Base-by-base conservation (phyloP, 2,329 filamentous ascomycete species). In the Drechslera avenae region DNA sequence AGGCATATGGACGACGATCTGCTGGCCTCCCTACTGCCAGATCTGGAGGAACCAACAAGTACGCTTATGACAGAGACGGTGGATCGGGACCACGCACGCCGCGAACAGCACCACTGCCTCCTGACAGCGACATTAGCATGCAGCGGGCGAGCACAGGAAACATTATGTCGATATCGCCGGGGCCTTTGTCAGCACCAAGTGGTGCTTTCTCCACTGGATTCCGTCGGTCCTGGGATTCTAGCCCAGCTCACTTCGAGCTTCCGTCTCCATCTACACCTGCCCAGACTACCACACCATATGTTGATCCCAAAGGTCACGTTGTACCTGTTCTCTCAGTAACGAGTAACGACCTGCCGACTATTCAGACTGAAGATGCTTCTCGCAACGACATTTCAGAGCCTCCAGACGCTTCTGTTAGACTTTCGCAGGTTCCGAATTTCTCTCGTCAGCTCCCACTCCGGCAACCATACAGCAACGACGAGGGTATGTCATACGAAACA, bases 61-160 rank as follows among this genome's bases (percentile, higher is more conserved):
- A 66, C 33, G 69, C 69, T 2, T 74, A 71, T 32, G 70, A 73
- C 28, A 60, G 63, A 17, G 66, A 69, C 2, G 43, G 57, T 12
- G 41, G 59, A 1, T 66, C 69, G 16, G 72, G 68, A 16, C 61
- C 70, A 16, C 64, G 71, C 7, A 73, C 70, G 12, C 73, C 73
- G 14, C 68, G 61, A 18, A 75, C 73, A 21, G 72, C 72, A 36
- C 73, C 73, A 13, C 54, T 75, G 32, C 73, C 73, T 26, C 71
- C 71, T 5, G 72, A 74, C 81, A 85, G 28, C 66, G 82, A 87
- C 45, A 61, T 73, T 12, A 65, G 54, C 23, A 57, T 72, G 54
- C 73, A 75, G 46, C 78, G 81, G 44, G 75, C 77, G 19, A 71
- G 73, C n/a, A 69, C 72, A 8, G 69, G 73, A 34, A 79, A 72